phyloP scores from a whole-genome alignment of 306 rosid species.

The Medicago truncatula region DNA sequence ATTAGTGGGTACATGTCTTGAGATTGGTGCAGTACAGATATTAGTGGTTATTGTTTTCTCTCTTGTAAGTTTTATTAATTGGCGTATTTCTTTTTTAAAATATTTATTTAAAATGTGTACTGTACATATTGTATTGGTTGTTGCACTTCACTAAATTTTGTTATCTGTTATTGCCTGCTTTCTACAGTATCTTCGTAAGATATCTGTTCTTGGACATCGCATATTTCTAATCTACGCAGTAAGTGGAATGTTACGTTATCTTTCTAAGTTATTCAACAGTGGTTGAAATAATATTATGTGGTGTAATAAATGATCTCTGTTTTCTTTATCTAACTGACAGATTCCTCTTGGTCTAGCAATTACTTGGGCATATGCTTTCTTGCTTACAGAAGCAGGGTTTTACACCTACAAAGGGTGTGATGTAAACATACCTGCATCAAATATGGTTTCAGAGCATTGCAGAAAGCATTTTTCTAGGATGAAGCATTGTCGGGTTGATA shows the following conservation, averaged over 20 bases:
- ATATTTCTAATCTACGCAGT: conserved; percentile 91
- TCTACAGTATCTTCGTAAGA: conserved; percentile 90
- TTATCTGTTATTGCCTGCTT: conserved; percentile 34
- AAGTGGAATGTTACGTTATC: conserved; percentile 46
- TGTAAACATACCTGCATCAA: conserved; percentile 84
- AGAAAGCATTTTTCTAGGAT: conserved; percentile 90
- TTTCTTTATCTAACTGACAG: conserved; percentile 57
- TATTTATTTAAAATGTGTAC: neutral
- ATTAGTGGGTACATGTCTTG: conserved; percentile 87
- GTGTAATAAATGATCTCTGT: conserved; percentile 32
- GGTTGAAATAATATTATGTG: conserved; percentile 24
- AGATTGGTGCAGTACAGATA: conserved; percentile 95
- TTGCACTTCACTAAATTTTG: conserved; percentile 33
- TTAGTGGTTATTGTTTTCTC: conserved; percentile 79
- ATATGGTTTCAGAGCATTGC: conserved; percentile 85
- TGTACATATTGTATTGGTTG: conserved; percentile 23
- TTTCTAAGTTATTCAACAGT: conserved; percentile 13
- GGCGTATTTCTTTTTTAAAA: neutral
- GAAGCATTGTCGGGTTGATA: conserved; percentile 95
- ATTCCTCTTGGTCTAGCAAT: conserved; percentile 97
- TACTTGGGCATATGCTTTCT: conserved; percentile 93
- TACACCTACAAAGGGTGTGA: conserved; percentile 97
- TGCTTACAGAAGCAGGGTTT: conserved; percentile 83
- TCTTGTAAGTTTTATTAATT: conserved; percentile 76
- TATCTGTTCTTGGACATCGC: conserved; percentile 95